Conservation (phyloP, 805 yeast species). For the Helenozyma baotianmanensis region DNA sequence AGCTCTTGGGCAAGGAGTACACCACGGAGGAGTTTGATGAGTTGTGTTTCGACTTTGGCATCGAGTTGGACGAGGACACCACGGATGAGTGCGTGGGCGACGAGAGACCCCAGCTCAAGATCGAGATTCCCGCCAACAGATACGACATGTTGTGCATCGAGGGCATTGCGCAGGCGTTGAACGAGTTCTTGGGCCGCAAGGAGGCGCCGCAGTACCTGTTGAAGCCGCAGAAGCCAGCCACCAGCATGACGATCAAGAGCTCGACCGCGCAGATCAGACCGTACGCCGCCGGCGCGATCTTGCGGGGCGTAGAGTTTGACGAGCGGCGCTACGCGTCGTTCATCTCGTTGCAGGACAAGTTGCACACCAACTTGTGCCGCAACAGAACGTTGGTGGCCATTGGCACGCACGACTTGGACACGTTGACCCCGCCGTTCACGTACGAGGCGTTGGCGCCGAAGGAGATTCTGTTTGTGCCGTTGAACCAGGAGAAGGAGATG, state of each 20-base stretch:
- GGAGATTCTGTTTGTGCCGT: constrained; percentile 69
- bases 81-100: constrained; percentile 67
- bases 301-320: constrained; percentile 77
- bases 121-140: constrained; percentile 97
- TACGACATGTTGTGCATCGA: constrained; percentile 97
- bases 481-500: constrained; percentile 66
- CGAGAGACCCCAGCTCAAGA: constrained; percentile 94
- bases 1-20: constrained; percentile 55
- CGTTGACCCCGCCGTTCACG: constrained; percentile 74
- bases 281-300: constrained; percentile 90
- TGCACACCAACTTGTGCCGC: constrained; percentile 93
- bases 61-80: constrained; percentile 96
- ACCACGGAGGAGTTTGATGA: constrained; percentile 94
- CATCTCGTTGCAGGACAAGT: constrained; percentile 92
- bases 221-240: constrained; percentile 55
- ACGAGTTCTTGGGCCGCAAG: constrained; percentile 75
- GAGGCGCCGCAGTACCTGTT: constrained; percentile 65
- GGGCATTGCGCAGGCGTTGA: constrained; percentile 93
- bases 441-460: constrained; percentile 81
- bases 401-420: constrained; percentile 95
- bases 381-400: constrained; percentile 96
- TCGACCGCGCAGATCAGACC: constrained; percentile 79
- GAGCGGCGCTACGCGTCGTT: constrained; percentile 88
- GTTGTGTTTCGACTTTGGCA: constrained; percentile 94
- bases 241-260: constrained; percentile 65